Conservation (phyloP, 139 green algal genomes). For the Coccomyxa sp. region DNA sequence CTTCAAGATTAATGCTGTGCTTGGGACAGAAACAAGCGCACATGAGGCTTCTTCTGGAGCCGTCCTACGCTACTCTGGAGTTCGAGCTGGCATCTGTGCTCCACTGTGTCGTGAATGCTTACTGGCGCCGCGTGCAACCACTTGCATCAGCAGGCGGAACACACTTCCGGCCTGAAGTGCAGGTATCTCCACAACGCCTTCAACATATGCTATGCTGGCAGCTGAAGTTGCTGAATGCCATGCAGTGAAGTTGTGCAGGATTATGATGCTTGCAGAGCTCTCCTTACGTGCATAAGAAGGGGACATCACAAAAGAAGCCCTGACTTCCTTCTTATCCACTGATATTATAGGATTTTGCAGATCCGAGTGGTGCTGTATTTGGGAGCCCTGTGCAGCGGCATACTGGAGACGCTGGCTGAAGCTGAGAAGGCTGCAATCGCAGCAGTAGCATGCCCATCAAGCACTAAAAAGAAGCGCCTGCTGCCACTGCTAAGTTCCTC, state of each 20-base stretch:
- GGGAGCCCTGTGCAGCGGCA: conserved; percentile 16
- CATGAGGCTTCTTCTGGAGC: background rate
- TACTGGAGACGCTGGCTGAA: conserved; percentile 15
- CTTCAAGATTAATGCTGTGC: background rate
- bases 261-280: too few relatives aligned
- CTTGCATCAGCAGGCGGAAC: background rate
- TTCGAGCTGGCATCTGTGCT: conserved; percentile 3
- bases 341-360: background rate
- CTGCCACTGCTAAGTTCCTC: too few relatives aligned
- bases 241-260: too few relatives aligned
- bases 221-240: too few relatives aligned
- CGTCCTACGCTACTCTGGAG: conserved; percentile 1
- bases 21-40: background rate
- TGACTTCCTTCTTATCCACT: too few relatives aligned
- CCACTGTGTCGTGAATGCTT: background rate
- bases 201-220: too few relatives aligned
- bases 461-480: too few relatives aligned
- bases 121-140: background rate
- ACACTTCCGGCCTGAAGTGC: background rate
- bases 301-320: too few relatives aligned
- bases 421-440: conserved; percentile 1
- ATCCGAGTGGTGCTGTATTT: background rate
- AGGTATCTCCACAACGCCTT: background rate
- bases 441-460: background rate
- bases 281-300: too few relatives aligned